Evolutionary conservation across 805 yeast genomes (phyloP).

Genomic region (Zygoascus flipseniorum): DNA sequence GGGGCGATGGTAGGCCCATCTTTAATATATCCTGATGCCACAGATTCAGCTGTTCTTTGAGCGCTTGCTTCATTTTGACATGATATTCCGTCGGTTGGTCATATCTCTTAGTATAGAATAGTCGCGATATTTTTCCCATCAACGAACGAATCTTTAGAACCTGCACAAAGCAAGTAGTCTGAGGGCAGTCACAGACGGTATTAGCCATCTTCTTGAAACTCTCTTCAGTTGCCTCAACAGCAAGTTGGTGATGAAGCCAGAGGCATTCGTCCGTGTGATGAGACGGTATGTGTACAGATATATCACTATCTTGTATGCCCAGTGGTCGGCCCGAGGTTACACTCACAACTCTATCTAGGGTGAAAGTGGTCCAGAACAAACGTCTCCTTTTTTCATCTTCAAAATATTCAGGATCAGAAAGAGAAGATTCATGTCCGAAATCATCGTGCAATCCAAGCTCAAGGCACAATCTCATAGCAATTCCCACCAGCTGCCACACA

Average conservation of each 20-base stretch:
- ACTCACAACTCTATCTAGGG: slow-evolving; percentile 77
- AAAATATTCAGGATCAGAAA: slow-evolving; percentile 36
- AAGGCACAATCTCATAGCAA: slow-evolving; percentile 9
- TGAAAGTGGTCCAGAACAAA: slow-evolving; percentile 82
- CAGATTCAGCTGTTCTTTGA: background rate
- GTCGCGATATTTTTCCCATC: background rate
- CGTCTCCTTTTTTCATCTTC: slow-evolving; percentile 62
- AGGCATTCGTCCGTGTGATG: background rate
- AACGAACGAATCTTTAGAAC: background rate
- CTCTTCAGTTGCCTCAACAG: background rate
- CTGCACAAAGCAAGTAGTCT: background rate
- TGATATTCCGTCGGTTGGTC: background rate
- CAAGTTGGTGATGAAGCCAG: background rate
- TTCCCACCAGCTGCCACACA: slow-evolving; percentile 11
- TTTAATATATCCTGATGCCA: background rate
- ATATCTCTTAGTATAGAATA: background rate
- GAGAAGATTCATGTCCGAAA: slow-evolving; percentile 9
- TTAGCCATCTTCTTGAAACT: background rate
- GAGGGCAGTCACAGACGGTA: background rate
- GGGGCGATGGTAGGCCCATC: background rate
- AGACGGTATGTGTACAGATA: slow-evolving; percentile 64
- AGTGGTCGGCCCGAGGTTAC: slow-evolving; percentile 81
- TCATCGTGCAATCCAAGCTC: slow-evolving; percentile 37
- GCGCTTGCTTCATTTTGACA: background rate
- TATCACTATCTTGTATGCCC: slow-evolving; percentile 77